Conservation (phyloP, 352 stramenopile genomes). For the Plasmopara muralis region DNA sequence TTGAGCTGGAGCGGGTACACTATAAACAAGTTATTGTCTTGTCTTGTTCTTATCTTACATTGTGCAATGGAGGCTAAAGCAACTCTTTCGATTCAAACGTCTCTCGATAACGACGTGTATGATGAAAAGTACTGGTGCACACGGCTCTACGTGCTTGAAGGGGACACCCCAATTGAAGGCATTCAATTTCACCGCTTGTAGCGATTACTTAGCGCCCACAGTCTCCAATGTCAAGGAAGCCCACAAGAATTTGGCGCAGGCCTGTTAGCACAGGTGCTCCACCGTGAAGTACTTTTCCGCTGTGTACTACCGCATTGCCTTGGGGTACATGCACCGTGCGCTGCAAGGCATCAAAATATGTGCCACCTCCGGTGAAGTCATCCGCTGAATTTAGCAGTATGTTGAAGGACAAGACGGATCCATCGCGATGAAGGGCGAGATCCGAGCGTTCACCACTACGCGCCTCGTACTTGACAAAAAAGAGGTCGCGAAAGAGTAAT, state of each 20-base stretch:
- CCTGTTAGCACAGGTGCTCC: conserved; percentile 80
- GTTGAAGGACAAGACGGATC: conserved; percentile 93
- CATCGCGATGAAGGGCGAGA: conserved; percentile 88
- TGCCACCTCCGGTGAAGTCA: conserved; percentile 89
- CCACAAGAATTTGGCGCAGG: conserved; percentile 86
- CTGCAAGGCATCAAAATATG: conserved; percentile 83
- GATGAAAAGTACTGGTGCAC: conserved; percentile 70
- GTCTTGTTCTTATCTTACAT: conserved; percentile 1
- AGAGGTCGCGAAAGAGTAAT: conserved; percentile 80
- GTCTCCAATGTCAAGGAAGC: conserved; percentile 86
- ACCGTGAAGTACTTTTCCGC: conserved; percentile 89
- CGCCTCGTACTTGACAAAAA: conserved; percentile 86
- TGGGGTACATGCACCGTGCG: conserved; percentile 65
- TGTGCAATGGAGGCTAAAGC: conserved; percentile 45
- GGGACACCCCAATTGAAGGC: conserved; percentile 68
- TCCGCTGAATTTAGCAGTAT: conserved; percentile 74
- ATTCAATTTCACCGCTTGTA: conserved; percentile 72
- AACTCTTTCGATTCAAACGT: conserved; percentile 66
- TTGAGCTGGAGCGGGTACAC: conserved; percentile 65
- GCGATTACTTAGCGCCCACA: conserved; percentile 20
- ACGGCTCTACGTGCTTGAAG: conserved; percentile 65
- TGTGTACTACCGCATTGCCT: conserved; percentile 88
- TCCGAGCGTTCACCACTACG: conserved; percentile 47
- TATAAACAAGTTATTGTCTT: not conserved
- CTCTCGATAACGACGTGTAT: conserved; percentile 59